Base-by-base conservation (phyloP, 177 flowering plant genomes). In the Vitis hybrid region DNA sequence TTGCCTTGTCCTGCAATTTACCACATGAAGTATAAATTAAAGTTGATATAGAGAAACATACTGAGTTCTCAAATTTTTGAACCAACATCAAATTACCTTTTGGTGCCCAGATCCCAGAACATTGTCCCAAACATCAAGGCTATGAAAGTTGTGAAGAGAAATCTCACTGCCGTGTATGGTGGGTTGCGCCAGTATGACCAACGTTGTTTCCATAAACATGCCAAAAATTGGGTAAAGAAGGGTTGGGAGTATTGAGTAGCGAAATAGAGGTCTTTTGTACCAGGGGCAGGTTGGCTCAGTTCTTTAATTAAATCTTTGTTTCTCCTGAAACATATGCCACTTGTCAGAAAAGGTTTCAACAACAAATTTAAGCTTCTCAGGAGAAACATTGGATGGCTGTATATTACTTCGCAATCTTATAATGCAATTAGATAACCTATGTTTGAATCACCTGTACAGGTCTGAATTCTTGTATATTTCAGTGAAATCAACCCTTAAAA, bases 381-480 rank as follows among this genome's bases (percentile, higher is more conserved):
- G n/a, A n/a, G n/a, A n/a, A n/a, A n/a, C n/a, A n/a, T n/a, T n/a
- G n/a, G n/a, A n/a, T n/a, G 35, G 4, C 6, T 32, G 35, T 5
- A 32, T 5, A 32, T 32, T 0, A 32, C 35, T 32, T 32, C 2
- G 3, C 24, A 50, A 14, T 14, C 10, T 6, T 27, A 5, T 1
- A 11, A n/a, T 12, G 12, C 5, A 54, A 10, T 15, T 50, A 4
- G 3, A 51, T 61, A 19, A 74, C 79, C 5, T 49, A 32, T 2
- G 35, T 0, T 19, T 32, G 35, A 32, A 32, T 32, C 35, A 88
- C 97, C 82, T 68, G 79, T 76, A 87, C 2, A 92, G 73, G 2
- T 86, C 89, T 21, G 97, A 92, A 35, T 76, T 85, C 62, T 65
- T 81, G 87, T 89, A 90, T 1, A 83, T 1, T n/a, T 85, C 90